Evolutionary conservation across 2,329 filamentous ascomycete species (phyloP).

Genomic region (Cladosporium velox): DNA sequence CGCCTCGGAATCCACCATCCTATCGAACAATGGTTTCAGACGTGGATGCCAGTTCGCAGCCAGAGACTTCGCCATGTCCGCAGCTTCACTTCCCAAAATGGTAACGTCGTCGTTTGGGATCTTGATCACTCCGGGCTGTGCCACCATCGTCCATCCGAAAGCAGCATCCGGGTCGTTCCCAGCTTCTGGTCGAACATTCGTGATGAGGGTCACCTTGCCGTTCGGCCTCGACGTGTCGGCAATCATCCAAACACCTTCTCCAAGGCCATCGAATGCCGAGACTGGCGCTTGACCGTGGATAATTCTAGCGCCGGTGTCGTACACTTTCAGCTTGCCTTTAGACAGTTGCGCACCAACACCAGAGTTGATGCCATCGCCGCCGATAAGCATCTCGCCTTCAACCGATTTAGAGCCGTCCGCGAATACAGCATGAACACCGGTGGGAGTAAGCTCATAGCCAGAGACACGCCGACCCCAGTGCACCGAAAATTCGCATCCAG

Average conservation of each 20-base stretch:
- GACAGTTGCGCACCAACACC: constrained; percentile 62
- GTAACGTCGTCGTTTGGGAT: constrained; percentile 62
- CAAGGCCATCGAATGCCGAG: constrained; percentile 61
- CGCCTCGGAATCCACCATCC: constrained; percentile 59
- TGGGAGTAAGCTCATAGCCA: constrained; percentile 58
- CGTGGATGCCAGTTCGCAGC: constrained; percentile 58
- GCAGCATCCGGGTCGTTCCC: constrained; percentile 59
- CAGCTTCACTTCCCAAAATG: constrained; percentile 59
- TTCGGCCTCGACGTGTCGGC: constrained; percentile 50
- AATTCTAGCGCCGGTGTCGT: constrained; percentile 63
- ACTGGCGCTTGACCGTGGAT: constrained; percentile 67
- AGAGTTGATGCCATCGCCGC: constrained; percentile 65
- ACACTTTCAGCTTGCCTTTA: constrained; percentile 59
- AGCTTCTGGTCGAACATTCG: constrained; percentile 62
- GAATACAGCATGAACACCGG: constrained; percentile 15
- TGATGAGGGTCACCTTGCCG: constrained; percentile 59
- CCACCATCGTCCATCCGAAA: constrained; percentile 67
- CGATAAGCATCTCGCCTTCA: constrained; percentile 54
- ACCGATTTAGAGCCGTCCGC: no score
- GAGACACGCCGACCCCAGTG: constrained; percentile 59
- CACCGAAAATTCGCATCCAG: constrained; percentile 57
- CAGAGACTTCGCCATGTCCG: constrained; percentile 58
- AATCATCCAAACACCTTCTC: constrained; percentile 64
- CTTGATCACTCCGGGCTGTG: constrained; percentile 57
- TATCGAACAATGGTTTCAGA: constrained; percentile 58